phyloP scores from a whole-genome alignment of 768 basidiomycete species.

The Infundibulicybe gibba region DNA sequence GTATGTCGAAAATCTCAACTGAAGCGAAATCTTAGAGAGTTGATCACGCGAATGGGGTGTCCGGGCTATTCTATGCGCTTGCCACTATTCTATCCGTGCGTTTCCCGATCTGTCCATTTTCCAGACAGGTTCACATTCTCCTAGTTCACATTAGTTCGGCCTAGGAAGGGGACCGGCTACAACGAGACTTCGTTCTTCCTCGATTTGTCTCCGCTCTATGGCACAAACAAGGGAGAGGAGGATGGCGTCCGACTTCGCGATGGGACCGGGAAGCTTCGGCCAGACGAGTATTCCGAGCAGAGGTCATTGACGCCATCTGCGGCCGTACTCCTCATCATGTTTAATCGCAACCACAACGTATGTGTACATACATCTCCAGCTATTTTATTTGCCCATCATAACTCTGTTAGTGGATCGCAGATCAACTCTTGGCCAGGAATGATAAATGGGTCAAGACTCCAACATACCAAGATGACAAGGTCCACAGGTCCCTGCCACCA shows the following conservation, averaged over 20 bases:
- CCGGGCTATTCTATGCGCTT: background rate
- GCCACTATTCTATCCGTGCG: background rate
- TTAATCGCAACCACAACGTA: background rate
- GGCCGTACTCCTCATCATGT: background rate
- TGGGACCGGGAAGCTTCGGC: background rate
- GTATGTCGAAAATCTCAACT: background rate
- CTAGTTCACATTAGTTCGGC: background rate
- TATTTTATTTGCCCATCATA: no score
- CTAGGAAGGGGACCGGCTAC: background rate
- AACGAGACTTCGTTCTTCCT: background rate
- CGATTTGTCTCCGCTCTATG: conserved; percentile 1
- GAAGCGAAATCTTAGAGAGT: background rate
- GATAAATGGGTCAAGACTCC: background rate
- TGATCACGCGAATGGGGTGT: background rate
- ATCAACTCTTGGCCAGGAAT: background rate
- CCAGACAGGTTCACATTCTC: background rate
- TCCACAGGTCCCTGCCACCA: no score
- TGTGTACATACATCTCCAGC: background rate
- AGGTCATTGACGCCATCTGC: background rate
- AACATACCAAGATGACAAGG: background rate
- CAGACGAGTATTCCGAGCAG: background rate
- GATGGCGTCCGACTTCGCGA: background rate
- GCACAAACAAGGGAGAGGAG: background rate
- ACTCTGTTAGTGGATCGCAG: background rate
- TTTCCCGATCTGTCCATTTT: background rate